Percentiles rank a stretch among this genome's conserved stretches.
Conservation (phyloP, 371 early-diverging fungal species). For the Actinomortierella wolfii region DNA sequence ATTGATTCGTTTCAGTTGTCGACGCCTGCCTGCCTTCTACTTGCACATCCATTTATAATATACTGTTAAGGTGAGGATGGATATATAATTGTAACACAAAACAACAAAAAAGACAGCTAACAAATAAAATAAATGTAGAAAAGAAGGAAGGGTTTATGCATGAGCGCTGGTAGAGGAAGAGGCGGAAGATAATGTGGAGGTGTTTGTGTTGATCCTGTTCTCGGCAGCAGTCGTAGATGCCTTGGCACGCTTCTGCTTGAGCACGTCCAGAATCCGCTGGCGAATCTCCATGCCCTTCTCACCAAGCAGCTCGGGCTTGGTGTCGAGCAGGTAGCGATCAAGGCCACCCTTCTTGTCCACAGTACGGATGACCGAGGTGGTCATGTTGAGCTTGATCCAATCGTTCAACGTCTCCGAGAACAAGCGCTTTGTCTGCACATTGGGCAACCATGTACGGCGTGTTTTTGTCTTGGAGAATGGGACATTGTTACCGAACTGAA, state of each 20-base stretch:
- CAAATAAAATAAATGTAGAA: too few relatives aligned
- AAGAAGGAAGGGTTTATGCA: too few relatives aligned
- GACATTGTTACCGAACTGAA: constrained; percentile 83
- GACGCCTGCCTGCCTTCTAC: too few relatives aligned
- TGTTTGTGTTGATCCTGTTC: constrained; percentile 9
- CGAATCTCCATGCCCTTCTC: constrained; percentile 38
- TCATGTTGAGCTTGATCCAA: constrained; percentile 66
- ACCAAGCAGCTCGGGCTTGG: constrained; percentile 49
- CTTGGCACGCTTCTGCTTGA: constrained; percentile 41
- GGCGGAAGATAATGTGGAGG: constrained; percentile 6
- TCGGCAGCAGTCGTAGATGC: constrained; percentile 7
- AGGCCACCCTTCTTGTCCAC: constrained; percentile 89
- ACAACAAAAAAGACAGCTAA: too few relatives aligned
- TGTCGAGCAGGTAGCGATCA: constrained; percentile 76
- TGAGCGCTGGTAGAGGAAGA: not conserved
- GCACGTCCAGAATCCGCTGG: constrained; percentile 23
- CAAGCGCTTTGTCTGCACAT: constrained; percentile 72
- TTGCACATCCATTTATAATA: too few relatives aligned
- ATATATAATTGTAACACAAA: too few relatives aligned
- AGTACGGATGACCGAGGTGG: constrained; percentile 74
- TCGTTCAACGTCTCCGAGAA: constrained; percentile 70
- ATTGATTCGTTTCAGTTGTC: too few relatives aligned
- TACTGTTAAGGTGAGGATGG: too few relatives aligned
- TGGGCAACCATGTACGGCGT: constrained; percentile 83
- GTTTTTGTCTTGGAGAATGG: constrained; percentile 81